These are phyloP conservation scores for Rauvolfia tetraphylla DNA, from an alignment of 257 asterid species.

Conservation along the genomic window DNA sequence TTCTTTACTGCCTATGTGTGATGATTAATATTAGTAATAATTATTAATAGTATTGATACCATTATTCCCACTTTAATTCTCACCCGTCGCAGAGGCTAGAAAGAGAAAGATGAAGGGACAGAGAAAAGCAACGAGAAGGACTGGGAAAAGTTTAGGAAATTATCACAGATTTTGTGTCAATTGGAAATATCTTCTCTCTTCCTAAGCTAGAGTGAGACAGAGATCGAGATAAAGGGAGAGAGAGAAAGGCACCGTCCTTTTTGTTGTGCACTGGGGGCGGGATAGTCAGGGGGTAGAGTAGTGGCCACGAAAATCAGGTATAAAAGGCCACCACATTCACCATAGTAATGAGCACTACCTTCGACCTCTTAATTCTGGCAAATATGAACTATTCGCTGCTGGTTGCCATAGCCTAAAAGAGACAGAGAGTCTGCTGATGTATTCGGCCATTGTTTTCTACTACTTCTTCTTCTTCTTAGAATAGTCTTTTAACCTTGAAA, in stretches of 20 bases:
- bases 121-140: neutral
- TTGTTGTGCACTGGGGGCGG: neutral
- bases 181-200: neutral
- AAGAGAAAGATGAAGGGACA: conserved; percentile 13
- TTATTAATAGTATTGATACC: conserved; percentile 18
- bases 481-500: no score
- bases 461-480: no score
- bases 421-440: no score
- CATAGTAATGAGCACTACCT: conserved; percentile 16
- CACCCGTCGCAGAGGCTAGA: conserved; percentile 13
- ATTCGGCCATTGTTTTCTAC: no score
- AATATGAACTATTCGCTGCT: conserved; percentile 11
- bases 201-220: neutral
- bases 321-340: conserved; percentile 32
- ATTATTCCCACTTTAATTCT: conserved; percentile 11
- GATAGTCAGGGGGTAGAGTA: neutral
- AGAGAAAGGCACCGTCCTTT: neutral
- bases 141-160: neutral
- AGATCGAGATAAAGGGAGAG: neutral
- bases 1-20: conserved; percentile 3
- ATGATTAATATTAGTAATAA: conserved; percentile 11
- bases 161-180: neutral
- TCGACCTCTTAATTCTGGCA: conserved; percentile 1
- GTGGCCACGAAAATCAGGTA: conserved; percentile 31
- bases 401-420: neutral